These are phyloP conservation scores for Orychophragmus violaceus DNA, from an alignment of 345 rosid species.

Conservation along the genomic window DNA sequence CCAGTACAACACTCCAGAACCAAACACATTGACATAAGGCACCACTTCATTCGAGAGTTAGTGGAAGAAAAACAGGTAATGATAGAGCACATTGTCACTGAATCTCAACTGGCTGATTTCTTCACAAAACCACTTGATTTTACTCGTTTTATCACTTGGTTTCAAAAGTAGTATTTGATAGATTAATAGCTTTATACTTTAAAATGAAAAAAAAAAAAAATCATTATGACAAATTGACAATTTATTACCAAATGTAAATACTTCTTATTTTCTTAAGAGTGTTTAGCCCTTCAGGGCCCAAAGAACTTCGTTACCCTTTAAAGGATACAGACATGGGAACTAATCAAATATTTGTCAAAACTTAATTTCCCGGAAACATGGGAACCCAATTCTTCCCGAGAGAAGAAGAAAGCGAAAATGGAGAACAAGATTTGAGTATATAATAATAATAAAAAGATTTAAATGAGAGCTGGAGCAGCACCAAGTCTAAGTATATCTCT, in stretches of 20 bases:
- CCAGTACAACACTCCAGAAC: too few species aligned
- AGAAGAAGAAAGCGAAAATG: neutral
- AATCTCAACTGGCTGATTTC: too few species aligned
- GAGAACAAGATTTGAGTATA: neutral
- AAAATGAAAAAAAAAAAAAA: neutral
- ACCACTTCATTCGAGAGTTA: too few species aligned
- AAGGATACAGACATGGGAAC: neutral
- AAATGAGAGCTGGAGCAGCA: constrained; percentile 77
- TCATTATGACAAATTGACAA: neutral
- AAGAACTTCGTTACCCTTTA: neutral
- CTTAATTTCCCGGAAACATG: neutral
- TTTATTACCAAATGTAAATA: neutral
- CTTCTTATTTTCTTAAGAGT: neutral
- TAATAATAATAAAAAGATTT: too few species aligned
- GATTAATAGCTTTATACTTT: neutral
- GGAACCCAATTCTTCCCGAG: neutral
- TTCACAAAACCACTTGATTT: too few species aligned
- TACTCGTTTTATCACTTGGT: too few species aligned
- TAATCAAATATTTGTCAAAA: constrained; percentile 17
- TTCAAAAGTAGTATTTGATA: neutral
- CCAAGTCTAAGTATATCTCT: constrained; percentile 72
- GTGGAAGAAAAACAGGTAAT: too few species aligned
- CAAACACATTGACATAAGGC: too few species aligned
- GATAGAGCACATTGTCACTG: too few species aligned
- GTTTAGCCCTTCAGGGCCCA: neutral